Conservation (phyloP, 345 rosid species). For the Conringia planisiliqua region DNA sequence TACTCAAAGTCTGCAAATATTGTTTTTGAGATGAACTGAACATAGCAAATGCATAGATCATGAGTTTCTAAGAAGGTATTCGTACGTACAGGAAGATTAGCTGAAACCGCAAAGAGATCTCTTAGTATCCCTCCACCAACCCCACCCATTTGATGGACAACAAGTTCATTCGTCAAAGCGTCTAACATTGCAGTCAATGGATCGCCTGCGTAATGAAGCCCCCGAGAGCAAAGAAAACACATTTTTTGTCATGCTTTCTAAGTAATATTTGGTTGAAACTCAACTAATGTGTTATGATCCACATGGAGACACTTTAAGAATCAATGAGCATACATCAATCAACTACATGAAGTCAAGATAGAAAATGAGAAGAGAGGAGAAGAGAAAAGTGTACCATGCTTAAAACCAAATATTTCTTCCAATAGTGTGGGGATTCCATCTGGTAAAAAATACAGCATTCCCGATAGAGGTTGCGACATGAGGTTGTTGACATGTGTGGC, state of each 20-base stretch:
- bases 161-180: conserved; percentile 33
- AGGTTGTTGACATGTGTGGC: conserved; percentile 47
- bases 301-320: not conserved
- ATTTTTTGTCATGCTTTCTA: no score
- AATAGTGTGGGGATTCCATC: conserved; percentile 35
- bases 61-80: not conserved
- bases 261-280: no score
- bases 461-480: conserved; percentile 36
- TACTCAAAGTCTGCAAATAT: conserved; percentile 48
- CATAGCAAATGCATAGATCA: not conserved
- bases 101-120: conserved; percentile 32
- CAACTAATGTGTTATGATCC: not conserved
- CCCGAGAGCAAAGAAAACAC: no score
- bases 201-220: conserved; percentile 36
- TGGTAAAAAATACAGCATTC: conserved; percentile 43
- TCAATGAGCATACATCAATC: not conserved
- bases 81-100: conserved; percentile 44
- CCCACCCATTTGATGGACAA: conserved; percentile 22
- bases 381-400: not conserved
- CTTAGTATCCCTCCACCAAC: conserved; percentile 29
- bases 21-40: not conserved
- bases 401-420: conserved; percentile 36
- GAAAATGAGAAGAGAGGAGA: conserved; percentile 7
- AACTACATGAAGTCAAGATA: not conserved
- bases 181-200: conserved; percentile 36